Evolutionary conservation across 805 yeast species (phyloP).

Genomic region (Torulaspora delbrueckii): DNA sequence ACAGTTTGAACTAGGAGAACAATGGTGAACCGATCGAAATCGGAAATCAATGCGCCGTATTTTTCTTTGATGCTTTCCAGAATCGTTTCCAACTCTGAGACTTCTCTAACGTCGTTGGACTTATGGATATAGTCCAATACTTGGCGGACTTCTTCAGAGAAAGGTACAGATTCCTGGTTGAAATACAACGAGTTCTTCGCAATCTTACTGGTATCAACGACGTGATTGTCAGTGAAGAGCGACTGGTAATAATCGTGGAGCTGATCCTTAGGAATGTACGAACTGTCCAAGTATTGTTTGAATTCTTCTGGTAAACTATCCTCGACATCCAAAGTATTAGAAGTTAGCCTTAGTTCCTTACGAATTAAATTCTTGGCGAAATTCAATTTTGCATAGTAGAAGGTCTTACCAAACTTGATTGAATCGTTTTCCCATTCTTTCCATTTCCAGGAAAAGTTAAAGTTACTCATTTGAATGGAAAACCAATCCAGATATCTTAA

Average conservation of each 20-base stretch:
- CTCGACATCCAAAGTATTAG: slow-evolving; percentile 56
- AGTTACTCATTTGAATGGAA: slow-evolving; percentile 86
- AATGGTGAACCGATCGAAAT: slow-evolving; percentile 45
- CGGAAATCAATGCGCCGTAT: slow-evolving; percentile 30
- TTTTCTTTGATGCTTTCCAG: slow-evolving; percentile 32
- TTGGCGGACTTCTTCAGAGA: slow-evolving; percentile 35
- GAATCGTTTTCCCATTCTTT: slow-evolving; percentile 79
- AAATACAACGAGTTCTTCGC: slow-evolving; percentile 39
- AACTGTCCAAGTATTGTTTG: slow-evolving; percentile 43
- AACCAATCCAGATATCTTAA: slow-evolving; percentile 83
- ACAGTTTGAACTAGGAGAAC: slow-evolving; percentile 64
- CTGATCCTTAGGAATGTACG: slow-evolving; percentile 36
- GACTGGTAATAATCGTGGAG: slow-evolving; percentile 38
- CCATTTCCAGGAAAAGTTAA: slow-evolving; percentile 97
- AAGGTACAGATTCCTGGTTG: slow-evolving; percentile 37
- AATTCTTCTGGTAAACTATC: slow-evolving; percentile 66
- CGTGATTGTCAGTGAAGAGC: slow-evolving; percentile 19
- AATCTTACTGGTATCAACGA: slow-evolving; percentile 31
- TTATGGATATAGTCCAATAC: slow-evolving; percentile 39
- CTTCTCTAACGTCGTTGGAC: slow-evolving; percentile 28
- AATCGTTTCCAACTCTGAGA: slow-evolving; percentile 30
- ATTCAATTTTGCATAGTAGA: slow-evolving; percentile 65
- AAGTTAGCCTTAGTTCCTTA: slow-evolving; percentile 81
- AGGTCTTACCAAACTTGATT: slow-evolving; percentile 39
- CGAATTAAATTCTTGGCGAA: slow-evolving; percentile 74